Evolutionary conservation across 1,284 basidiomycete genomes (phyloP), one percentile per base, ranked within the genome.

Genomic region (Sporisorium iseilematis-ciliati): DNA sequence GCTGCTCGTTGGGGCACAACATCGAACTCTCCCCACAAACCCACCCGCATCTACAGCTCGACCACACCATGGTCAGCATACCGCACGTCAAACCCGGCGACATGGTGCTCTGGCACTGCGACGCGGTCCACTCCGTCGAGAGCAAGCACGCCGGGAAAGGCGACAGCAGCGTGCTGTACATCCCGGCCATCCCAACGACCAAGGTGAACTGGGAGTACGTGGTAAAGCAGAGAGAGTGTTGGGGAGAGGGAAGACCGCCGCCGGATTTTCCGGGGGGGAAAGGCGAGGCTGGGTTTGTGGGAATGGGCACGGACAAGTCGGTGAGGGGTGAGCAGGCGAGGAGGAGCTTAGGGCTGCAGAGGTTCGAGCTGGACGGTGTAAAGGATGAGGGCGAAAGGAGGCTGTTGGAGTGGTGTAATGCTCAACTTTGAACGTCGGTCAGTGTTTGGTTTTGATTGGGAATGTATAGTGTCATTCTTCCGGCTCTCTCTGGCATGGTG

Each of bases 51-150:
- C 84, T 93, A 41, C 82, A 87, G 63, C 87, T 93, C 7, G 87
- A 87, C 12, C 82, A 88, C 67, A 91, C 90, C 1, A 93, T 94
- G 91, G 52, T 57, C n/a, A 57, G 51, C 35, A 89, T 90, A 21
- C 90, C 91, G 3, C 87, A 92, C 10, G 87, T 91, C 25, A 87
- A 88, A 41, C 91, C 92, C 0, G 92, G 92, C 0, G 91, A 93
- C 82, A 90, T 91, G 79, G 91, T 92, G 0, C 91, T 90, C 77
- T 93, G 93, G 93, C 93, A 94, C 83, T 92, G 91, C 78, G 91
- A 88, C 91, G 86, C 88, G 26, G 88, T 93, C 10, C 92, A 93
- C 82, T 89, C 90, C 0, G 92, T 93, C 33, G 92, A 93, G 81
- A 68, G 81, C 5, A 83, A 87, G 25, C 91, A 93, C 81, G 80